Conservation (phyloP, 176 grass and related monocot species). For the Guadua angustifolia region DNA sequence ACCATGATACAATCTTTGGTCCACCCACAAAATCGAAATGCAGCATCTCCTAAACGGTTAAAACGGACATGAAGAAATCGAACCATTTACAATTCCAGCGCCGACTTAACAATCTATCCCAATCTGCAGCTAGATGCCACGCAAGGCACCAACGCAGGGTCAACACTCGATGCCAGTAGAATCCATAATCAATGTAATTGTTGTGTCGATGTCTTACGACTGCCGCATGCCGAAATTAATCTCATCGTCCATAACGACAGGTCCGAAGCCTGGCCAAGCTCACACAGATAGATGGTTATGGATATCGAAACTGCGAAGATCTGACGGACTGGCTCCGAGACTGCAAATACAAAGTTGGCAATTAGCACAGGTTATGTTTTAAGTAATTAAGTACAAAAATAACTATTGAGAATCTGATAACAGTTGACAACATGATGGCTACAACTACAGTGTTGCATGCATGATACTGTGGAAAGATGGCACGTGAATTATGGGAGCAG, state of each 20-base stretch:
- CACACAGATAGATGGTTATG: constrained; percentile 71
- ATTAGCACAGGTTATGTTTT: constrained; percentile 1
- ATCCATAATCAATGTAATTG: not conserved
- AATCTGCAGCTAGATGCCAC: not conserved
- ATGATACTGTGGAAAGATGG: not conserved
- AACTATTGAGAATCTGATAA: not conserved
- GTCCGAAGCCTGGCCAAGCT: constrained; percentile 21
- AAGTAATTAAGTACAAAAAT: not conserved
- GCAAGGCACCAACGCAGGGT: not conserved
- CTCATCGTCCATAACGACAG: not conserved
- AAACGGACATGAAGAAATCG: not conserved
- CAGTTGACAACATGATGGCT: constrained; percentile 7
- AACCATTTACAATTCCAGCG: constrained; percentile 45
- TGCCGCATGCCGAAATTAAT: not conserved
- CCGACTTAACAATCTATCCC: constrained; percentile 20
- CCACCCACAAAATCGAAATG: not conserved
- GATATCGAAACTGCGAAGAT: constrained; percentile 82
- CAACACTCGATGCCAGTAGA: not conserved
- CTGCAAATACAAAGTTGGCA: constrained; percentile 48
- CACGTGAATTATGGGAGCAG: not conserved
- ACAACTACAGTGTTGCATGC: not conserved
- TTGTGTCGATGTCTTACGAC: not conserved
- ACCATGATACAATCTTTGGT: not conserved
- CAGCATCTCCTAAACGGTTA: not conserved
- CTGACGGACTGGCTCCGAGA: constrained; percentile 75